Percentiles rank a stretch among this genome's conserved stretches.
Evolutionary conservation across 345 rosid genomes (phyloP).

Genomic region (Kandelia obovata): DNA sequence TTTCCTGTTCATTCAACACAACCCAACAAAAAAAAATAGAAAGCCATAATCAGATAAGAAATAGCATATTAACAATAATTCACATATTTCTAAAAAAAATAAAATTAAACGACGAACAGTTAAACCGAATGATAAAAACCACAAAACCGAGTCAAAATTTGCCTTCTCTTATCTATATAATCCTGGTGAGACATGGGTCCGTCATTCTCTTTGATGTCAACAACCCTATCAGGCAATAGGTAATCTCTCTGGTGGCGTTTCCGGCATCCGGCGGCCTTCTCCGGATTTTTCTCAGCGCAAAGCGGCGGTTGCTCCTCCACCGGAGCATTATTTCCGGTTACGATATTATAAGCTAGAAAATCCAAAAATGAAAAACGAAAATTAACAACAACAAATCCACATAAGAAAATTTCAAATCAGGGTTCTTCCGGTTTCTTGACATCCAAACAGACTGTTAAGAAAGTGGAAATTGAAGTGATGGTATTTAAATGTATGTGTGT

Average conservation of each 20-base stretch:
- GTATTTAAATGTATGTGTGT: background rate
- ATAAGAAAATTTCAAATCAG: too few relatives aligned
- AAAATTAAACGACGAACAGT: too few relatives aligned
- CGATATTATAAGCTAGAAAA: slow-evolving; percentile 49
- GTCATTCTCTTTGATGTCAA: slow-evolving; percentile 27
- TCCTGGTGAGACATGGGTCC: slow-evolving; percentile 63
- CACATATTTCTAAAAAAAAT: too few relatives aligned
- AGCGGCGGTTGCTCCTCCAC: slow-evolving; percentile 14
- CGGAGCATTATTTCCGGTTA: slow-evolving; percentile 49
- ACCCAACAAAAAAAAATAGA: background rate
- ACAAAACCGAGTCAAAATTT: slow-evolving; percentile 8
- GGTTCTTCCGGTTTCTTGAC: background rate
- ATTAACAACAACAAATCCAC: background rate
- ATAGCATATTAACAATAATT: background rate
- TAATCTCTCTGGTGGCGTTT: slow-evolving; percentile 33
- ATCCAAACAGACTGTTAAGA: background rate
- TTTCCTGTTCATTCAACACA: slow-evolving; percentile 36
- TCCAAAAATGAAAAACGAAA: background rate
- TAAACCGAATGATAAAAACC: background rate
- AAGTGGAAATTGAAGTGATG: background rate
- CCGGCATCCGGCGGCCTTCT: slow-evolving; percentile 3
- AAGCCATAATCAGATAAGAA: slow-evolving; percentile 5
- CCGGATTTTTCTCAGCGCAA: background rate
- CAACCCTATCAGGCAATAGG: slow-evolving; percentile 18
- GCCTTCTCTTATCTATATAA: slow-evolving; percentile 54